Evolutionary conservation across 78 protist genomes (phyloP), one percentile per base, ranked within the genome.

Genomic region (Dictyostelium brefeldianum): DNA sequence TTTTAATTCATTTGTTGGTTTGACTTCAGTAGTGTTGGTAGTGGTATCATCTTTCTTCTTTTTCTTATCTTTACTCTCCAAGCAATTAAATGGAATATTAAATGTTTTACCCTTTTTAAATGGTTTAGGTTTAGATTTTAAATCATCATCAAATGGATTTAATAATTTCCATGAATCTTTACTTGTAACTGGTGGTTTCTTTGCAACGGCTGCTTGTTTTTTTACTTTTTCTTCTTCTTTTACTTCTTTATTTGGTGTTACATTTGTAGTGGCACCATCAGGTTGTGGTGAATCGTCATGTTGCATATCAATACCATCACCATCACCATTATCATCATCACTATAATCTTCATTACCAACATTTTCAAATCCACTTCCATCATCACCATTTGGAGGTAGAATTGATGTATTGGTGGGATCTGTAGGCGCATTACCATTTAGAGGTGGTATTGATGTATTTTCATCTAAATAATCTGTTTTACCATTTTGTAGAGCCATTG

Each of bases 51-150:
- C 47, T 31, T 67, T 67, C 29, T 67, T 67, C 29, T 67, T 67
- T 47, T 67, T 67, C 29, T 67, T 22, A 29, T 67, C 29, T 11
- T 67, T 47, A 5, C 46, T 14, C 14, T 67, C 75, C 15, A 67
- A 65, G 1, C 67, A 53, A 69, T 8, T 51, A 9, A 22, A 25
- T 59, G 92, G 92, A 22, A 84, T 84, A n/a, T 15, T 41, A 48
- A 47, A 87, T 20, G 93, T 77, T 65, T 64, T 87, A 29, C 84
- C 84, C 59, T 77, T 87, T 25, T 87, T 53, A 12, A 87, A 77
- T 87, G 93, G 93, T 65, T 53, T 87, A 11, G 46, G 31, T 1
- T 54, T 56, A 12, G 17, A 64, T 11, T 47, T 47, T 18, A n/a
- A 10, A 31, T 31, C 70, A 20, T 87, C 93, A 18, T 87, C 93